Conservation (phyloP, 2,329 filamentous ascomycete genomes). For the Rhexocercosporidium sp. region DNA sequence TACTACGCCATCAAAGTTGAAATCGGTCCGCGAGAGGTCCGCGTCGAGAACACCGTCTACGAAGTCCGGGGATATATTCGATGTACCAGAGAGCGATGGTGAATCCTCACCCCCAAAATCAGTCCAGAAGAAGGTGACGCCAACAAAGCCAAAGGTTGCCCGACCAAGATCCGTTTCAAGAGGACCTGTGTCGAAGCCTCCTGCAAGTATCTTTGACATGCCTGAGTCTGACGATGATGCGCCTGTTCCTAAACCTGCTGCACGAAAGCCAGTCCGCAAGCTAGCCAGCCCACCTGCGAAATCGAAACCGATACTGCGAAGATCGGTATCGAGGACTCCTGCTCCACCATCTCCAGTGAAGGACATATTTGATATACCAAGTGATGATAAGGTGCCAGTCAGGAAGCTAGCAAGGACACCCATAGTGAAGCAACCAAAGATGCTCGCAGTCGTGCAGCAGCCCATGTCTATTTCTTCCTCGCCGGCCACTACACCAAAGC, state of each 20-base stretch:
- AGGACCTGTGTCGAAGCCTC: background rate
- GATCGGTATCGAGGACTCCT: constrained; percentile 13
- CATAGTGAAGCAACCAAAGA: background rate
- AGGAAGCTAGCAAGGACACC: background rate
- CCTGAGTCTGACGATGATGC: constrained; percentile 18
- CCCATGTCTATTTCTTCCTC: constrained; percentile 3
- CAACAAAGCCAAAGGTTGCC: background rate
- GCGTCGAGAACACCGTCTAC: constrained; percentile 17
- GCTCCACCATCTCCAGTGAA: constrained; percentile 19
- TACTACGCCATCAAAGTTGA: constrained; percentile 22
- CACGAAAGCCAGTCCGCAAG: constrained; percentile 9
- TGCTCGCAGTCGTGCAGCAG: background rate
- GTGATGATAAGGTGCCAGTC: constrained; percentile 13
- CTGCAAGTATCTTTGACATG: constrained; percentile 16
- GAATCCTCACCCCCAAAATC: constrained; percentile 20
- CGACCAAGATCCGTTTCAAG: background rate
- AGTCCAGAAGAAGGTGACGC: background rate
- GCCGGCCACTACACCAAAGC: constrained; percentile 7
- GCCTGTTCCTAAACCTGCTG: background rate
- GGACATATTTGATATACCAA: constrained; percentile 20
- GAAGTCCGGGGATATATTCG: constrained; percentile 16
- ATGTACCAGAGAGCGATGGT: constrained; percentile 35
- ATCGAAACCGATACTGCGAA: constrained; percentile 11
- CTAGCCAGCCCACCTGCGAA: background rate
- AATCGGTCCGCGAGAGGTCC: constrained; percentile 8